Base-by-base conservation (phyloP, 495 filamentous ascomycete genomes). In the Xylaria cubensis region DNA sequence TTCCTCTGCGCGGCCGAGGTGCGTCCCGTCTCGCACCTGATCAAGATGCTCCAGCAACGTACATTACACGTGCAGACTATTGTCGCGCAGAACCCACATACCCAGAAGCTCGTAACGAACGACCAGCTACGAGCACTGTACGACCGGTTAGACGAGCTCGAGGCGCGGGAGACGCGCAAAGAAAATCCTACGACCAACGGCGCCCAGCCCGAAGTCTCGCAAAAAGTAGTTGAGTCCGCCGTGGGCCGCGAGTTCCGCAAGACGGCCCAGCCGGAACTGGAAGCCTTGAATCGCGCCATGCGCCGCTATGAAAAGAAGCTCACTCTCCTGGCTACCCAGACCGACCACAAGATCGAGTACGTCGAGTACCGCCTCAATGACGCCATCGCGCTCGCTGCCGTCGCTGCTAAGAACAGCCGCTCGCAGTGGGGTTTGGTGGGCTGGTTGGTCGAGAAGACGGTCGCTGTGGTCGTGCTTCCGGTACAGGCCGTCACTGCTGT, bases 261-360 rank as follows among this genome's bases (percentile, higher is more conserved):
- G 64, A 80, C 80, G 17, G 79, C 96, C 24, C 92, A 94, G 51
- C 90, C 94, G 1, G 93, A 98, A 55, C 86, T 98, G 39, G 96
- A 99, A 73, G 93, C 94, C 4, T 82, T 99, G 46, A 95, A 93
- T 71, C 91, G 96, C 24, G 96, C 96, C 0, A 91, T 98, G 39
- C 88, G 96, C 17, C 90, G 94, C n/a, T 97, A 97, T 74, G 96
- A 99, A 83, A 98, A 97, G 79, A 91, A 94, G 70, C 89, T 91
- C 13, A 90, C 91, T 0, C 80, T 95, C 2, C 87, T 92, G 24
- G 82, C 90, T 0, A 85, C 90, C 66, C 90, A 95, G 73, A 95
- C 90, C 12, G 94, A 98, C 59, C 86, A 87, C 21, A 88, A 92
- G 21, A 86, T 98, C 46, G 84, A 86, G 32, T 86, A 89, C 32